These are phyloP conservation scores for Schizosaccharomyces japonicus DNA, from an alignment of 805 yeast genomes.

Conservation along the genomic window DNA sequence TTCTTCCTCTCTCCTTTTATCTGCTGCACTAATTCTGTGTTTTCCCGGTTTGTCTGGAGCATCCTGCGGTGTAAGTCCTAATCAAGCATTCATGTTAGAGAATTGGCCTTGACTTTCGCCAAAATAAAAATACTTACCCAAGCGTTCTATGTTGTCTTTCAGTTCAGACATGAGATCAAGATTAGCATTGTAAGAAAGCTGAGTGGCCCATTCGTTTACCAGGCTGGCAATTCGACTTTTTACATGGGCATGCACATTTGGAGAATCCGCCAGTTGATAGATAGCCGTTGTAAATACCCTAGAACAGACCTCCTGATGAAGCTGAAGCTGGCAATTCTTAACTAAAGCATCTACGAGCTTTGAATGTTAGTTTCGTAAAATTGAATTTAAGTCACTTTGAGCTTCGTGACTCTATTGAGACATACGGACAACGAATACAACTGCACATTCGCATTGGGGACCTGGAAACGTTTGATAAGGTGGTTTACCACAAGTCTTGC, in stretches of 20 bases:
- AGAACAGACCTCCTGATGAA: slow-evolving; percentile 39
- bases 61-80: no score
- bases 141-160: slow-evolving; percentile 23
- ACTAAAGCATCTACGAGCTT: slow-evolving; percentile 32
- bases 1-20: slow-evolving; percentile 41
- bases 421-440: slow-evolving; percentile 27
- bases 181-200: slow-evolving; percentile 54
- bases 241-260: slow-evolving; percentile 37
- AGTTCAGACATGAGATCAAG: slow-evolving; percentile 45
- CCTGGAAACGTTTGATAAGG: slow-evolving; percentile 25
- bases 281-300: slow-evolving; percentile 28
- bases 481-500: slow-evolving; percentile 25
- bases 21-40: slow-evolving; percentile 23
- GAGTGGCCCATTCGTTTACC: slow-evolving; percentile 37
- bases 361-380: neutral
- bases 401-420: no score
- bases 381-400: neutral
- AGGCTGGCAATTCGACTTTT: slow-evolving; percentile 43
- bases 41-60: slow-evolving; percentile 39
- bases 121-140: slow-evolving; percentile 16
- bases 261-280: slow-evolving; percentile 27
- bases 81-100: no score
- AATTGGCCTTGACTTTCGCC: no score
- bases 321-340: slow-evolving; percentile 53
- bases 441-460: slow-evolving; percentile 40